These are phyloP conservation scores for Lasiodiplodia sp. DNA, from an alignment of 2,329 filamentous ascomycete genomes.

Conservation along the genomic window DNA sequence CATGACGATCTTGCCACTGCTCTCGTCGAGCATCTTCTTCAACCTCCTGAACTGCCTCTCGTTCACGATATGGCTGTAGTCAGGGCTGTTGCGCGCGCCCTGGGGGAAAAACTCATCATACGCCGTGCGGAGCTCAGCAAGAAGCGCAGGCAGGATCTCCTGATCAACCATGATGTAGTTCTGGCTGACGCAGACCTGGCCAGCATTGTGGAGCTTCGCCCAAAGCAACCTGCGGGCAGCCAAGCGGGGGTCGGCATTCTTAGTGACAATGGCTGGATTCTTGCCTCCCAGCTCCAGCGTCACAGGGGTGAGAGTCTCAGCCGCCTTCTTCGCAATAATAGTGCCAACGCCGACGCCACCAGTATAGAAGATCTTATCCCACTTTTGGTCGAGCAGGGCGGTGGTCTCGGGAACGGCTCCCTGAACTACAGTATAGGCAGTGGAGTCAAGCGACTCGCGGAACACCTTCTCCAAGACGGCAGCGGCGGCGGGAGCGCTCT, in stretches of 20 bases:
- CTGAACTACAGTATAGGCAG: conserved; percentile 79
- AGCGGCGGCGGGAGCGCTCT: conserved; percentile 77
- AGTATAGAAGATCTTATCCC: conserved; percentile 99
- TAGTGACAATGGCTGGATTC: conserved; percentile 92
- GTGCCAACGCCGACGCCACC: conserved; percentile 76
- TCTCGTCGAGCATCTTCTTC: conserved; percentile 89
- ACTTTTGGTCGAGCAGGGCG: conserved; percentile 83
- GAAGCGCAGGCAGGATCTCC: conserved; percentile 72
- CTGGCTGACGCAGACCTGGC: conserved; percentile 90
- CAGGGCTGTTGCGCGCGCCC: conserved; percentile 77
- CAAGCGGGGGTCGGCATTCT: conserved; percentile 77
- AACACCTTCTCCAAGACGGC: conserved; percentile 82
- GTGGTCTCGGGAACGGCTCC: conserved; percentile 82
- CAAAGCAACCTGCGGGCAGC: conserved; percentile 86
- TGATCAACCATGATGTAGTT: conserved; percentile 90
- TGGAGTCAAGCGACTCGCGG: conserved; percentile 76
- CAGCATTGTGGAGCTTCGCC: conserved; percentile 86
- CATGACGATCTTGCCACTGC: conserved; percentile 82
- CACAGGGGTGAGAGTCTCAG: conserved; percentile 74
- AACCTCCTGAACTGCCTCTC: conserved; percentile 78
- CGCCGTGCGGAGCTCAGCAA: conserved; percentile 75
- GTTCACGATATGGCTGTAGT: conserved; percentile 84
- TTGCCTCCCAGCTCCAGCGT: conserved; percentile 88
- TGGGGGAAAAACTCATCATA: conserved; percentile 83
- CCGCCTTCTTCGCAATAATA: conserved; percentile 61